Conservation (phyloP, 192 early-diverging fungal species). For the Borealophlyctis nickersoniae region DNA sequence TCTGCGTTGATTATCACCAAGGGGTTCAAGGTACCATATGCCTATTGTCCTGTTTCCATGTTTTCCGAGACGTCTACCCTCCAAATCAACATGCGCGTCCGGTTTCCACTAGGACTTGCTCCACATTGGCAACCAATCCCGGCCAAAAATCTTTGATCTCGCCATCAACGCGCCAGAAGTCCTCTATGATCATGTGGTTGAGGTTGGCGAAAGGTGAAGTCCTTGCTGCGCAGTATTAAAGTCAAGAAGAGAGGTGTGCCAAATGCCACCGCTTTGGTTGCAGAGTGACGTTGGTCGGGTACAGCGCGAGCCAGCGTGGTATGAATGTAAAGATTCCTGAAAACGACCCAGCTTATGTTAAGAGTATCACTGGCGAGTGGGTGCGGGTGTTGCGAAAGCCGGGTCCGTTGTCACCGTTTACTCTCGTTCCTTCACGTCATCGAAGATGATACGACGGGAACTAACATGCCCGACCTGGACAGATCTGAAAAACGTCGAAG, state of each 20-base stretch:
- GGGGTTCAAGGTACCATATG: constrained; percentile 68
- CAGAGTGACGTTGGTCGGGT: constrained; percentile 79
- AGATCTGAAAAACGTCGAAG: constrained; percentile 57
- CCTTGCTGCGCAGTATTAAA: no score
- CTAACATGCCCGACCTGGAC: background rate
- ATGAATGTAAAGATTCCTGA: constrained; percentile 31
- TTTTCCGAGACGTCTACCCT: constrained; percentile 6
- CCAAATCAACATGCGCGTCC: constrained; percentile 12
- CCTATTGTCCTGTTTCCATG: background rate
- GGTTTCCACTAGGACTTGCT: constrained; percentile 55
- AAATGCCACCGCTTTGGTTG: no score
- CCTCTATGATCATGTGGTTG: constrained; percentile 67
- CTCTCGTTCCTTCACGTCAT: no score
- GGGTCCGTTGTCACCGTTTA: constrained; percentile 49
- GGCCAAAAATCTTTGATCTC: constrained; percentile 94
- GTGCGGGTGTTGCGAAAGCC: constrained; percentile 67
- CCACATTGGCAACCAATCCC: constrained; percentile 83
- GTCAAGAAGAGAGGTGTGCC: no score
- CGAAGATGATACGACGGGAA: no score
- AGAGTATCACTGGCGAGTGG: constrained; percentile 85
- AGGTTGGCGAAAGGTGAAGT: constrained; percentile 80
- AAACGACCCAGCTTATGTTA: constrained; percentile 45
- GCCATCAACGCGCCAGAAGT: constrained; percentile 82
- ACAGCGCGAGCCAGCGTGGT: constrained; percentile 50
- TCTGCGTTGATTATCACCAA: constrained; percentile 85